Evolutionary conservation across 257 asterid genomes (phyloP).

Genomic region (Solanum boliviense): DNA sequence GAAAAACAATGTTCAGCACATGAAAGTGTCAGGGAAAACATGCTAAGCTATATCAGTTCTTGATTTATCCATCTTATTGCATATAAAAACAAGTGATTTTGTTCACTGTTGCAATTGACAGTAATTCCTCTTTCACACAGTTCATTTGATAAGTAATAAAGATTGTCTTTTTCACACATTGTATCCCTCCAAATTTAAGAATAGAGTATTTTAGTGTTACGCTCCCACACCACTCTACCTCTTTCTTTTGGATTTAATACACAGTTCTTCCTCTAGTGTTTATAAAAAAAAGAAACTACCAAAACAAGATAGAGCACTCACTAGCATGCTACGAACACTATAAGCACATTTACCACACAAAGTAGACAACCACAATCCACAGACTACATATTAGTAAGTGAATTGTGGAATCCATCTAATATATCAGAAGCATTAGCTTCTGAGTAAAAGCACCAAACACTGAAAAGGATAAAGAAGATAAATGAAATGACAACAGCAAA

Average conservation of each 20-base stretch:
- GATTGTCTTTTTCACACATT: not conserved
- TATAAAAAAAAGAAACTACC: not conserved
- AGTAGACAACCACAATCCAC: not conserved
- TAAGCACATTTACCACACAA: not conserved
- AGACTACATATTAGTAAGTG: not conserved
- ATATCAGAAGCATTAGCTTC: not conserved
- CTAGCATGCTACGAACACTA: not conserved
- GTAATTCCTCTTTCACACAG: not conserved
- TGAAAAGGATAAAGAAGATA: not conserved
- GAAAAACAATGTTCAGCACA: not conserved
- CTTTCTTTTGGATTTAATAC: not conserved
- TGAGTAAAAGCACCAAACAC: not conserved
- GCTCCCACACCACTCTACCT: not conserved
- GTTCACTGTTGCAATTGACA: not conserved
- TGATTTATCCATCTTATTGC: not conserved
- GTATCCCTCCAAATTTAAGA: not conserved
- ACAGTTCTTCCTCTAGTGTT: not conserved
- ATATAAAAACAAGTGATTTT: not conserved
- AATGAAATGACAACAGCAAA: not conserved
- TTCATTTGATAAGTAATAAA: not conserved
- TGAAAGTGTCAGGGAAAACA: not conserved
- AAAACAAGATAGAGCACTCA: not conserved
- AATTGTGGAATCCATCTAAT: not conserved
- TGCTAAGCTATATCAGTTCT: not conserved
- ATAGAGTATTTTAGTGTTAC: not conserved